These are phyloP conservation scores for Saturnispora quitensis DNA, from an alignment of 805 yeast genomes.

Conservation along the genomic window DNA sequence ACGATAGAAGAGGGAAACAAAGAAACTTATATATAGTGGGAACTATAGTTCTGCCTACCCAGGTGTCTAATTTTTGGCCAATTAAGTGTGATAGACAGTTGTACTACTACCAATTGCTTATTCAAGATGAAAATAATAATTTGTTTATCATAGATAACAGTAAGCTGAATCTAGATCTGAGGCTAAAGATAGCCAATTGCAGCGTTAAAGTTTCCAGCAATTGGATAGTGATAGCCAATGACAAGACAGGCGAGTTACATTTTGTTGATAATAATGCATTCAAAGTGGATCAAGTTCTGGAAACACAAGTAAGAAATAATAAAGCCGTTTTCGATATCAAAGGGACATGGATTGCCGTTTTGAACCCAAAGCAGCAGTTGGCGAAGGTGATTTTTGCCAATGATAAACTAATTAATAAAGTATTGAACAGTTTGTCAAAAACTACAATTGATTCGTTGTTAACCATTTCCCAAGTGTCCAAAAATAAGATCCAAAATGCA, in stretches of 20 bases:
- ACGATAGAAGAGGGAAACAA: not conserved
- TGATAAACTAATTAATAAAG: slow-evolving; percentile 38
- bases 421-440: slow-evolving; percentile 40
- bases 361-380: slow-evolving; percentile 18
- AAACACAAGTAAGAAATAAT: slow-evolving; percentile 23
- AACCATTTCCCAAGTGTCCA: slow-evolving; percentile 38
- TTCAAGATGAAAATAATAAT: not conserved
- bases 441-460: slow-evolving; percentile 37
- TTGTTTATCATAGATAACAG: not conserved
- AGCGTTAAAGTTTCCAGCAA: not conserved
- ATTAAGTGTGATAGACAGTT: not conserved
- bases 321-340: slow-evolving; percentile 39
- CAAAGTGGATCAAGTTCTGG: not conserved
- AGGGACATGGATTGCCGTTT: slow-evolving; percentile 37
- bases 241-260: slow-evolving; percentile 13
- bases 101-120: slow-evolving; percentile 1
- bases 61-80: not conserved
- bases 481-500: slow-evolving; percentile 34
- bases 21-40: not conserved
- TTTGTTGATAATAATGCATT: slow-evolving; percentile 7
- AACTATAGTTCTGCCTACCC: not conserved
- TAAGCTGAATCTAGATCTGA: not conserved
- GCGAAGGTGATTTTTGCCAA: slow-evolving; percentile 40
- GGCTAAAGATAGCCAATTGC: not conserved
- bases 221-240: slow-evolving; percentile 15